Conservation (phyloP, 2,329 filamentous ascomycete genomes). For the Aureobasidium sp. region DNA sequence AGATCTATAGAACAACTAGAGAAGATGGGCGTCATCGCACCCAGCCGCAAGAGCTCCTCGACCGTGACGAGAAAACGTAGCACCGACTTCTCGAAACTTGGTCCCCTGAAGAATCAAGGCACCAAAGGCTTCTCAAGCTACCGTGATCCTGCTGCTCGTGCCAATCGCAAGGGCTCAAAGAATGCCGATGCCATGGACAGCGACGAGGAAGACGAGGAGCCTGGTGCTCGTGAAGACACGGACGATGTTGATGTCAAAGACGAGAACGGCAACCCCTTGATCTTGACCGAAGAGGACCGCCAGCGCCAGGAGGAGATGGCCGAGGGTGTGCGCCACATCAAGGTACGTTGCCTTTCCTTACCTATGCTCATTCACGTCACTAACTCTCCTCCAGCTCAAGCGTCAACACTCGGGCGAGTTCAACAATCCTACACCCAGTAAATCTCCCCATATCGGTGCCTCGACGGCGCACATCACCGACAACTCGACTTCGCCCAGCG, state of each 20-base stretch:
- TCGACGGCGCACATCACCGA: conserved; percentile 34
- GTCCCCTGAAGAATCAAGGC: conserved; percentile 71
- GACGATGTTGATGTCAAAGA: conserved; percentile 52
- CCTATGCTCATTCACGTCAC: not conserved
- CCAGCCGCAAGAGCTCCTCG: conserved; percentile 50
- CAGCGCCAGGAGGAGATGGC: conserved; percentile 67
- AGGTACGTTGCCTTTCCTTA: conserved; percentile 43
- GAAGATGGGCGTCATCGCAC: conserved; percentile 84
- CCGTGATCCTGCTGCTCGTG: conserved; percentile 46
- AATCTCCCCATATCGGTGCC: conserved; percentile 33
- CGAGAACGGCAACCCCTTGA: conserved; percentile 49
- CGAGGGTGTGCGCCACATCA: conserved; percentile 75
- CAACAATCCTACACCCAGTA: conserved; percentile 31
- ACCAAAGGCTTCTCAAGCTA: conserved; percentile 88
- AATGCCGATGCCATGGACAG: conserved; percentile 62
- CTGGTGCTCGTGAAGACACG: conserved; percentile 62
- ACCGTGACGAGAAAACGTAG: conserved; percentile 61
- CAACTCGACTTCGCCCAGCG: conserved; percentile 25
- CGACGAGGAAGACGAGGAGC: conserved; percentile 57
- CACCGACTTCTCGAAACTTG: conserved; percentile 77
- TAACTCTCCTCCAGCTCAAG: conserved; percentile 55
- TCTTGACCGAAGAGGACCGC: conserved; percentile 62
- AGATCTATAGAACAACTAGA: conserved; percentile 69
- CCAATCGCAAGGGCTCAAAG: conserved; percentile 44
- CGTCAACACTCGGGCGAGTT: conserved; percentile 69